Evolutionary conservation across 805 yeast genomes (phyloP).

Genomic region (Grigorovia jiainica): DNA sequence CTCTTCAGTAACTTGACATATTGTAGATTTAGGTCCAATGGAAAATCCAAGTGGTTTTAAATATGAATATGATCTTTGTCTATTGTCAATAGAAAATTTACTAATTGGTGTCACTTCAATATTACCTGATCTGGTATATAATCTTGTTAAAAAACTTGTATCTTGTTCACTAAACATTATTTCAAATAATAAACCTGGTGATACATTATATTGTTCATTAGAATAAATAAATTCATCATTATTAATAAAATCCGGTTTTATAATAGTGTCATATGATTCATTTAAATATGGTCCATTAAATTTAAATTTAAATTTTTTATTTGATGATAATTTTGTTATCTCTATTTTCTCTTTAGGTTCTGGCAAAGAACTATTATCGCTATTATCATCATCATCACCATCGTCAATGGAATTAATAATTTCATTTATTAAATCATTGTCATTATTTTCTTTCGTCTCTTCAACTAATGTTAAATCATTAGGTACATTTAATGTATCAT

Average conservation of each 20-base stretch:
- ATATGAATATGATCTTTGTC: constrained; percentile 54
- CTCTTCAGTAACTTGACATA: constrained; percentile 54
- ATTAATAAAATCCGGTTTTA: not conserved
- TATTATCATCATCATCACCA: constrained; percentile 7
- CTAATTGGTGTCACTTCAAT: constrained; percentile 27
- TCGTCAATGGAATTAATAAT: constrained; percentile 30
- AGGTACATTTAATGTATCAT: not conserved
- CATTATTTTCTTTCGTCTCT: not conserved
- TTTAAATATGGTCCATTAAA: constrained; percentile 46
- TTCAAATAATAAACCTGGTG: constrained; percentile 67
- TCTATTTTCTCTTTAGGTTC: constrained; percentile 11
- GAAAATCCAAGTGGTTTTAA: constrained; percentile 68
- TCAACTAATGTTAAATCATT: constrained; percentile 66
- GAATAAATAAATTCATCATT: constrained; percentile 45
- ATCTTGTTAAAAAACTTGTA: not conserved
- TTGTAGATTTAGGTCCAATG: constrained; percentile 89
- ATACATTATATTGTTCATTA: constrained; percentile 49
- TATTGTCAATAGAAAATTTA: constrained; percentile 8
- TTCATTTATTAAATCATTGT: constrained; percentile 14
- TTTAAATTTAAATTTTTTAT: constrained; percentile 31
- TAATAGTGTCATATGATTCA: not conserved
- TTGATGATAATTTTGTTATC: no score
- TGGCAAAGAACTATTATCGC: constrained; percentile 19
- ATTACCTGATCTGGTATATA: constrained; percentile 30
- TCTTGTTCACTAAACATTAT: constrained; percentile 60